Conservation (phyloP, 371 early-diverging fungal species). For the Saksenaea vasiformis region DNA sequence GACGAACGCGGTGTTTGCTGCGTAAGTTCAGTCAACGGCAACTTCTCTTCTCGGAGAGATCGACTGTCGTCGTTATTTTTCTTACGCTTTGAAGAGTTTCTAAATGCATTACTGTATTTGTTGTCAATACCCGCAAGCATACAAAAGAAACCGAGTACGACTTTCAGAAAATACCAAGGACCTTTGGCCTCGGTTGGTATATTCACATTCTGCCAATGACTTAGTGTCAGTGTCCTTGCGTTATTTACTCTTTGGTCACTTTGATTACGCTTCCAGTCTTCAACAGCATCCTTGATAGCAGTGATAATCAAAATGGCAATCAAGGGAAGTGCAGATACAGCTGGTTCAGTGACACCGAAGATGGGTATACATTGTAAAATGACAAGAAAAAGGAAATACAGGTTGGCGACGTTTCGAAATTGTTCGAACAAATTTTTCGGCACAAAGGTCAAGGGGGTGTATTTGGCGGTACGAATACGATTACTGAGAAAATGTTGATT, state of each 20-base stretch:
- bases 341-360: conserved; percentile 70
- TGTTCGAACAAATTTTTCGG: conserved; percentile 94
- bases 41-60: conserved; percentile 15
- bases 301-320: conserved; percentile 80
- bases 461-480: conserved; percentile 82
- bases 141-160: conserved; percentile 37
- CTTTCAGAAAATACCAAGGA: conserved; percentile 23
- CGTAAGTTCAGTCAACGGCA: conserved; percentile 15
- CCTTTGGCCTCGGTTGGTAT: conserved; percentile 27
- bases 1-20: background rate
- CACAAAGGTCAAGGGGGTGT: conserved; percentile 82
- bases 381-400: conserved; percentile 89
- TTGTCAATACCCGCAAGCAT: conserved; percentile 26
- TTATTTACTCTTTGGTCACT: conserved; percentile 77
- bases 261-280: conserved; percentile 90
- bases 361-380: conserved; percentile 81
- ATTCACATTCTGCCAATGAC: conserved; percentile 61
- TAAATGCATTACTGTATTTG: conserved; percentile 18
- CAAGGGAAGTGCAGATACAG: conserved; percentile 86
- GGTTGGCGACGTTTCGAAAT: conserved; percentile 88
- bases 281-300: conserved; percentile 92
- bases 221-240: conserved; percentile 48
- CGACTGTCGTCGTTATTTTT: conserved; percentile 1
- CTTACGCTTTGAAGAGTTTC: conserved; percentile 2
- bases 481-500: conserved; percentile 50